These are phyloP conservation scores for Saccharomyces kudriavzevii DNA, from an alignment of 805 yeast species.

Conservation along the genomic window DNA sequence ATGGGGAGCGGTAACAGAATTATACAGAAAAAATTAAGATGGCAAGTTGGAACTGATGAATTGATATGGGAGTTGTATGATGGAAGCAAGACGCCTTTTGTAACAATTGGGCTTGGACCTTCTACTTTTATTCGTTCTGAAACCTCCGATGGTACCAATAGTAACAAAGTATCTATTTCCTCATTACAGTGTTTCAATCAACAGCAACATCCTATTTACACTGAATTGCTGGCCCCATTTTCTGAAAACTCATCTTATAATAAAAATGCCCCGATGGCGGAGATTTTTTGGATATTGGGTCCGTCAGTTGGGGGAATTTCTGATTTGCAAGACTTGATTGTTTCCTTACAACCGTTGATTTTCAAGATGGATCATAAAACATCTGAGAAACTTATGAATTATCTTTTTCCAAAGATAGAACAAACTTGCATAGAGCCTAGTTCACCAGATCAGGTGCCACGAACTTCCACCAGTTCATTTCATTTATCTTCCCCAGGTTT, in stretches of 20 bases:
- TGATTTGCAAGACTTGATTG: constrained; percentile 42
- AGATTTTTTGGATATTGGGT: constrained; percentile 45
- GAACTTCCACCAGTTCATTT: neutral
- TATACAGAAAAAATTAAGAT: constrained; percentile 32
- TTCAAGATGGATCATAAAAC: constrained; percentile 51
- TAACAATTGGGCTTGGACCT: constrained; percentile 45
- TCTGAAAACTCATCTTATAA: constrained; percentile 16
- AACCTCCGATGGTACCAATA: constrained; percentile 44
- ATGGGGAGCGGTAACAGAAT: constrained; percentile 17
- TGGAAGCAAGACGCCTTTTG: constrained; percentile 38
- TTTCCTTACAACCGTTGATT: constrained; percentile 45
- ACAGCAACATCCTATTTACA: constrained; percentile 40
- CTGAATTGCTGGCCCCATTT: constrained; percentile 44
- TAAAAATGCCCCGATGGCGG: constrained; percentile 31
- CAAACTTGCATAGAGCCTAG: neutral
- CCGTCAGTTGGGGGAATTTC: constrained; percentile 60
- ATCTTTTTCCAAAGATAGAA: constrained; percentile 37
- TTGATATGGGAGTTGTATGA: constrained; percentile 53
- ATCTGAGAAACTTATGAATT: constrained; percentile 41
- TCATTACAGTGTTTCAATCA: constrained; percentile 47
- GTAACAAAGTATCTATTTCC: constrained; percentile 38
- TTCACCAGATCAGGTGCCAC: neutral
- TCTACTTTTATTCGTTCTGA: constrained; percentile 43
- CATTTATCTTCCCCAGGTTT: constrained; percentile 1
- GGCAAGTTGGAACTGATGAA: constrained; percentile 45